Evolutionary conservation across 225 moss, liverwort and hornwort genomes (phyloP).

Genomic region (Climacium dendroides): DNA sequence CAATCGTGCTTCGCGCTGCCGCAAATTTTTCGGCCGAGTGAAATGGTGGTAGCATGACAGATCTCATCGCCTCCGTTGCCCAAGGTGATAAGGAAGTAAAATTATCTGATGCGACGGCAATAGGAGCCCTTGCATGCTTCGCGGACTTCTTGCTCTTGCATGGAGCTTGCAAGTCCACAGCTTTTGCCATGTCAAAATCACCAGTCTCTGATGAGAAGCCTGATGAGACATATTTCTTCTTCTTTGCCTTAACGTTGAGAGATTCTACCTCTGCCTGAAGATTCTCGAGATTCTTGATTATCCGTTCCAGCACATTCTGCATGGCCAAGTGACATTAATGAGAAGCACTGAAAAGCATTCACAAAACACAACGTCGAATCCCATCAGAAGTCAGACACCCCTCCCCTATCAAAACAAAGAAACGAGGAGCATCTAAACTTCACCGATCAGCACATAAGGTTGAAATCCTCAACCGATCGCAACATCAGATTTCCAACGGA

Average conservation of each 20-base stretch:
- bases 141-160: background rate
- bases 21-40: background rate
- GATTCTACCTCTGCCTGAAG: slow-evolving; percentile 8
- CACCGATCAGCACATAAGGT: background rate
- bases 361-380: background rate
- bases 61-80: background rate
- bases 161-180: slow-evolving; percentile 1
- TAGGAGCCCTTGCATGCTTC: background rate
- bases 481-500: background rate
- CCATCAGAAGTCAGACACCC: background rate
- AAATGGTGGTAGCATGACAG: background rate
- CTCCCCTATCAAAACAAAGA: background rate
- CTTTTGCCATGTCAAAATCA: background rate
- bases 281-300: slow-evolving; percentile 10
- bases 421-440: background rate
- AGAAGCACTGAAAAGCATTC: background rate
- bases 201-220: slow-evolving; percentile 7
- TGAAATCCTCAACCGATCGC: background rate
- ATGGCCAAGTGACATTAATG: background rate
- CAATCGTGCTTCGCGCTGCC: background rate
- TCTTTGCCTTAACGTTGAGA: slow-evolving; percentile 10
- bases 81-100: background rate
- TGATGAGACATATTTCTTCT: slow-evolving; percentile 11
- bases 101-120: background rate
- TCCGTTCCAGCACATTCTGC: background rate